phyloP scores from a whole-genome alignment of 2,329 filamentous ascomycete species.

The Sporothrix pallida region DNA sequence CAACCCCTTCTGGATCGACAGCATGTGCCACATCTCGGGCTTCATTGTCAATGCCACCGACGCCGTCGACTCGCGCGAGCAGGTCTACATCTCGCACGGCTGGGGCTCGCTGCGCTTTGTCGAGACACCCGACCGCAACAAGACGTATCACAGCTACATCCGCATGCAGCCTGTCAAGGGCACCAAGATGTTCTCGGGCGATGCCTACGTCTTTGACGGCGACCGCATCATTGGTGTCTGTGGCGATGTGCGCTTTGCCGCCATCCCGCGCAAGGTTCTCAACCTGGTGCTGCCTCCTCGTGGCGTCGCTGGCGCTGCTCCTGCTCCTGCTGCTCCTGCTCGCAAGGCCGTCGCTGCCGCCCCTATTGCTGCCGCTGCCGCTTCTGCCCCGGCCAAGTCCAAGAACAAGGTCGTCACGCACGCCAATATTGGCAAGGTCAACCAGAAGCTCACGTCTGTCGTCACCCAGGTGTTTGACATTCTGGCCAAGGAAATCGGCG shows the following conservation, averaged over 20 bases:
- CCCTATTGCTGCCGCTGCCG: conserved; percentile 42
- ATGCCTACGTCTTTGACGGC: conserved; percentile 61
- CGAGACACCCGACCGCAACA: conserved; percentile 52
- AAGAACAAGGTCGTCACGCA: conserved; percentile 53
- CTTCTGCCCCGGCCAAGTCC: conserved; percentile 43
- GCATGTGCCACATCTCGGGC: conserved; percentile 63
- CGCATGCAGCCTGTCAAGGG: conserved; percentile 61
- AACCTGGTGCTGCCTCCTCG: conserved; percentile 70
- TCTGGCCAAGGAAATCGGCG: conserved; percentile 62
- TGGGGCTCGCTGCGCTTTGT: conserved; percentile 61
- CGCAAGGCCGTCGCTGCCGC: conserved; percentile 44
- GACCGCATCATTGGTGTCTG: conserved; percentile 56
- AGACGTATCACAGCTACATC: conserved; percentile 62
- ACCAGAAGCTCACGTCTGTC: conserved; percentile 57
- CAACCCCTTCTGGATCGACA: conserved; percentile 65
- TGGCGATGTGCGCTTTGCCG: conserved; percentile 68
- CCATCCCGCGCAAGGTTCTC: conserved; percentile 68
- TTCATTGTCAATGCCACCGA: conserved; percentile 67
- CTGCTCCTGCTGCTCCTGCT: conserved; percentile 42
- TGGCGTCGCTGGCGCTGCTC: conserved; percentile 50
- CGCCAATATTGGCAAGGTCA: conserved; percentile 55
- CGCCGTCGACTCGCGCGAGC: conserved; percentile 58
- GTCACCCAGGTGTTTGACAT: conserved; percentile 57
- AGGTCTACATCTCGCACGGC: conserved; percentile 65
- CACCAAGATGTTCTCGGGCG: conserved; percentile 58